Evolutionary conservation across 1,284 basidiomycete genomes (phyloP).

Genomic region (Apiotrichum porosum): DNA sequence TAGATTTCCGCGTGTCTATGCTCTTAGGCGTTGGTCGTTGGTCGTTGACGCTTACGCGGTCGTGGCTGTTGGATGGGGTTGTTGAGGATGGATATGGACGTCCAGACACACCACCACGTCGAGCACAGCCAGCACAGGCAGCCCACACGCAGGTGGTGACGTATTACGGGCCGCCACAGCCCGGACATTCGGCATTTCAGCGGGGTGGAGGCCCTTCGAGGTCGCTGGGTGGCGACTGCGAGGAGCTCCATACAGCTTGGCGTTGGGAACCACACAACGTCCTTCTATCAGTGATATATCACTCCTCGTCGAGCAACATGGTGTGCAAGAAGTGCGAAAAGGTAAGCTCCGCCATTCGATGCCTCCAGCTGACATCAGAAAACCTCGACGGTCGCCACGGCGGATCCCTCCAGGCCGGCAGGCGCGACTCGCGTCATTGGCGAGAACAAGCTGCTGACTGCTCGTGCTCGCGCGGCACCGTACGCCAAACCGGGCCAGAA

Average conservation of each 20-base stretch:
- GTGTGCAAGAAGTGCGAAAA: conserved; percentile 52
- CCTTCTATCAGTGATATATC: too few species aligned
- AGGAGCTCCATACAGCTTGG: too few species aligned
- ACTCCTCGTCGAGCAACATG: too few species aligned
- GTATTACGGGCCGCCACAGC: too few species aligned
- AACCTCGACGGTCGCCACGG: conserved; percentile 40
- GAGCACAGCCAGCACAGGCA: too few species aligned
- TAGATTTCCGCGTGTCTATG: too few species aligned
- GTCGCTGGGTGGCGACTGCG: too few species aligned
- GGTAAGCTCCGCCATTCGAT: conserved; percentile 20
- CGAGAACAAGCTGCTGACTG: conserved; percentile 48
- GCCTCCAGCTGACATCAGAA: conserved; percentile 28
- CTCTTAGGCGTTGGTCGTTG: too few species aligned
- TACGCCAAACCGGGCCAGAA: conserved; percentile 36
- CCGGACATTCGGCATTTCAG: not conserved
- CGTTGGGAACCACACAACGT: too few species aligned
- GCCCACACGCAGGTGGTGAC: too few species aligned
- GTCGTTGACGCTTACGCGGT: too few species aligned
- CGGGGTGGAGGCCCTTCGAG: not conserved
- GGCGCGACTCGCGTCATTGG: conserved; percentile 43
- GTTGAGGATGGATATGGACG: not conserved
- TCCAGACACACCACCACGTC: not conserved
- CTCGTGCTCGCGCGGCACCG: conserved; percentile 34
- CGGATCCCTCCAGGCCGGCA: conserved; percentile 42
- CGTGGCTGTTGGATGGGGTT: too few species aligned